A percentile compares a stretch with the other conserved stretches of the same genome.
phyloP scores from a whole-genome alignment of 2,329 filamentous ascomycete genomes.

The Cadophora sp. region DNA sequence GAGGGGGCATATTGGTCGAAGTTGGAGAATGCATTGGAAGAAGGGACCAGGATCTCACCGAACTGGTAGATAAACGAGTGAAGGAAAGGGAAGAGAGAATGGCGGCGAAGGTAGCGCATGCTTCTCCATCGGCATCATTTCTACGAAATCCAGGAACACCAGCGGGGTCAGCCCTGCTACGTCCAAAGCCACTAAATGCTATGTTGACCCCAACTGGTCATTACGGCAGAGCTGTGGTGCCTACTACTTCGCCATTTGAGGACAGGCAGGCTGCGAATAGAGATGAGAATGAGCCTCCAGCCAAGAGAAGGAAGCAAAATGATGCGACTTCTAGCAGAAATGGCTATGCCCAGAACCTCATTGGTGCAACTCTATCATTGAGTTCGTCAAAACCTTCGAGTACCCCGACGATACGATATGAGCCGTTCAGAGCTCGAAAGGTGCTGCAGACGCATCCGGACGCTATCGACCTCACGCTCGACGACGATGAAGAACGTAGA shows the following conservation, averaged over 20 bases:
- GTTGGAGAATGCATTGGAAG: conserved; percentile 77
- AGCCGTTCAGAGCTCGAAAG: conserved; percentile 32
- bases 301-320: conserved; percentile 52
- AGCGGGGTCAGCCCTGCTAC: conserved; percentile 52
- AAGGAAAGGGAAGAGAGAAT: conserved; percentile 60
- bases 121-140: conserved; percentile 39
- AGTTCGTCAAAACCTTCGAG: conserved; percentile 43
- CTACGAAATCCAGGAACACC: conserved; percentile 35
- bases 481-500: conserved; percentile 28
- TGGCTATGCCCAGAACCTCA: conserved; percentile 58
- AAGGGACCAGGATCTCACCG: conserved; percentile 78
- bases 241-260: conserved; percentile 70
- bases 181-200: conserved; percentile 65
- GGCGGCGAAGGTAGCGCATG: conserved; percentile 44
- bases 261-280: conserved; percentile 49
- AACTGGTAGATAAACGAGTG: conserved; percentile 72
- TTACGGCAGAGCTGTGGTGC: conserved; percentile 64
- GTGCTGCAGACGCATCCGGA: conserved; percentile 14
- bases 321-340: conserved; percentile 51
- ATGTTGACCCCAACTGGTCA: conserved; percentile 69
- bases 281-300: conserved; percentile 42
- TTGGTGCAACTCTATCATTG: conserved; percentile 54
- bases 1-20: conserved; percentile 77
- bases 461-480: conserved; percentile 40
- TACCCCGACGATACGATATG: conserved; percentile 37